Percentiles rank a stretch among this genome's conserved stretches.
These are phyloP conservation scores for Lactarius sanguifluus DNA, from an alignment of 768 basidiomycete genomes.

Conservation along the genomic window DNA sequence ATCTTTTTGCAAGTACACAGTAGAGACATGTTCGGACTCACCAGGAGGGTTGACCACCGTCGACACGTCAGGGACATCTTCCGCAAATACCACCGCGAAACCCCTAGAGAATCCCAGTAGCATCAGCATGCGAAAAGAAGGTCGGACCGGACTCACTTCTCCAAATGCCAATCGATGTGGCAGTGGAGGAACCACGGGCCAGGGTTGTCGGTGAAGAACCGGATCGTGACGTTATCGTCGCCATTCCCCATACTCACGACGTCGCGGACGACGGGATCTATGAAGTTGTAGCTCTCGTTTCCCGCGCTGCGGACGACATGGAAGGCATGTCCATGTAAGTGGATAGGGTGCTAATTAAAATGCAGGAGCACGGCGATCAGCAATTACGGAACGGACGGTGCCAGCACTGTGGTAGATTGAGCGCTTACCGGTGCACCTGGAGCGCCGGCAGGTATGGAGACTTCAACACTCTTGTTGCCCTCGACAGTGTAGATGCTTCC, in stretches of 20 bases:
- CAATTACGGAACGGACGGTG: not conserved
- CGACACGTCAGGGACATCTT: not conserved
- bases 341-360: conserved; percentile 3
- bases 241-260: conserved; percentile 36
- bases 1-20: too few relatives aligned
- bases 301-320: conserved; percentile 25
- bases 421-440: not conserved
- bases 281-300: conserved; percentile 18
- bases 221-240: conserved; percentile 27
- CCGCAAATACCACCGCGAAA: conserved; percentile 19
- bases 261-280: conserved; percentile 47
- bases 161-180: conserved; percentile 35
- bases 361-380: not conserved
- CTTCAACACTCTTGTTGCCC: conserved; percentile 46
- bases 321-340: conserved; percentile 21
- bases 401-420: not conserved
- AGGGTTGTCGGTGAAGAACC: conserved; percentile 35
- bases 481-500: conserved; percentile 43
- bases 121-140: not conserved
- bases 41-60: too few relatives aligned
- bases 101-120: not conserved
- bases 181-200: conserved; percentile 35
- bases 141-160: not conserved
- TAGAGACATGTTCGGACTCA: too few relatives aligned
- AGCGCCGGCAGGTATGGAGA: conserved; percentile 30